Conservation (phyloP, 108 stramenopile species). For the Skeletonema tropicum region DNA sequence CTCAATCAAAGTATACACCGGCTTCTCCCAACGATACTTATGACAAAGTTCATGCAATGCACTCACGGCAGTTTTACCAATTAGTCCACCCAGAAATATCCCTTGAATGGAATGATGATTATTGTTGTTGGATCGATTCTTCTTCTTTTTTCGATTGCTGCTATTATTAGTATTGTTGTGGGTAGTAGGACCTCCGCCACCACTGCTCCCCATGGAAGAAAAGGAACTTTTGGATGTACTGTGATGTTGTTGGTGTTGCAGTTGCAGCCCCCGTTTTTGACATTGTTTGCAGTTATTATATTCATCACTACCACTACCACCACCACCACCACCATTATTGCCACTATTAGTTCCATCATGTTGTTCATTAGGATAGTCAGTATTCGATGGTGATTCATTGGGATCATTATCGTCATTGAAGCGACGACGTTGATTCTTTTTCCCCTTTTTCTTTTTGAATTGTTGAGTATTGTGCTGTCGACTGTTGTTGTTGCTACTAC, state of each 20-base stretch:
- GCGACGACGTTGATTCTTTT: slow-evolving; percentile 56
- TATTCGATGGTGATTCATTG: no score
- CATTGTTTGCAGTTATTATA: slow-evolving; percentile 2
- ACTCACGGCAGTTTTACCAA: slow-evolving; percentile 79
- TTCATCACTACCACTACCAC: no score
- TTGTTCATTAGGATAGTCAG: no score
- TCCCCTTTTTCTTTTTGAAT: slow-evolving; percentile 5
- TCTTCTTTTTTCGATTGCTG: slow-evolving; percentile 38
- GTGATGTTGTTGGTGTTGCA: no score
- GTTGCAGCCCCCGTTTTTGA: slow-evolving; percentile 43
- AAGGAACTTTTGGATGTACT: slow-evolving; percentile 38
- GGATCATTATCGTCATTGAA: slow-evolving; percentile 47
- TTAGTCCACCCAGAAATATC: slow-evolving; percentile 43
- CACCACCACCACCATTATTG: no score
- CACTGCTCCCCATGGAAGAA: slow-evolving; percentile 35
- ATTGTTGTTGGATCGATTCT: slow-evolving; percentile 30
- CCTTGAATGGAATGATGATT: neutral
- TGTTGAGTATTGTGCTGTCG: neutral
- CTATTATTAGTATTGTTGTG: slow-evolving; percentile 14
- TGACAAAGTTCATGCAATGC: slow-evolving; percentile 84
- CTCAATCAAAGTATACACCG: slow-evolving; percentile 28
- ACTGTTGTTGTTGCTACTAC: neutral
- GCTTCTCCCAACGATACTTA: slow-evolving; percentile 64
- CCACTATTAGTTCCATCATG: no score
- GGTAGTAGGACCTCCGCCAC: neutral